Evolutionary conservation across 1,284 basidiomycete genomes (phyloP).

Genomic region (Apiotrichum sp.): DNA sequence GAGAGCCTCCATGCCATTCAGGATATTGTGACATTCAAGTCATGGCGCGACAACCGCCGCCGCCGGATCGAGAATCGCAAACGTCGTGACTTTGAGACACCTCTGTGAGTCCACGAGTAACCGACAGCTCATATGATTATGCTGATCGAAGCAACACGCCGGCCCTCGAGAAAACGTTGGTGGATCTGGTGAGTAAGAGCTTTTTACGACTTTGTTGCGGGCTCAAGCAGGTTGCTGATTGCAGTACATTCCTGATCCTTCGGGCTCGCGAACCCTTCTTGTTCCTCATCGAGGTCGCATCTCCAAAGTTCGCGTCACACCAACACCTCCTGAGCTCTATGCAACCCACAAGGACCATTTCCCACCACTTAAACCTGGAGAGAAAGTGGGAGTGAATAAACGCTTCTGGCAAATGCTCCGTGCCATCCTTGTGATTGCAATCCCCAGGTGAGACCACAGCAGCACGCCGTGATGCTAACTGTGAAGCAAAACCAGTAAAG

Average conservation of each 20-base stretch:
- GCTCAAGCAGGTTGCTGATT: not conserved
- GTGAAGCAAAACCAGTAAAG: conserved; percentile 61
- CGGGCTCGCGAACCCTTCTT: conserved; percentile 58
- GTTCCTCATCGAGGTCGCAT: conserved; percentile 61
- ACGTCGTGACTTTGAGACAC: conserved; percentile 37
- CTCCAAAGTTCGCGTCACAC: conserved; percentile 54
- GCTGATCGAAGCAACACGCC: conserved; percentile 39
- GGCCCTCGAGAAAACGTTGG: conserved; percentile 46
- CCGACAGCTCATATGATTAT: not conserved
- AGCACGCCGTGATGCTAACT: not conserved
- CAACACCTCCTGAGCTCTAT: conserved; percentile 28
- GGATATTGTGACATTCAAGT: conserved; percentile 19
- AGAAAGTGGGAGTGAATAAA: conserved; percentile 68
- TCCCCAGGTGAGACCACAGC: conserved; percentile 50
- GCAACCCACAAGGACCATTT: conserved; percentile 29
- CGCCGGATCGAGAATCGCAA: conserved; percentile 24
- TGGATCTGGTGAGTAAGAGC: conserved; percentile 37
- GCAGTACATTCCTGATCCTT: conserved; percentile 43
- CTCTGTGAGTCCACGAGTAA: conserved; percentile 31
- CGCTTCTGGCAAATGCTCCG: conserved; percentile 72
- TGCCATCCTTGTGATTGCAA: conserved; percentile 68
- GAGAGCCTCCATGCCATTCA: conserved; percentile 6
- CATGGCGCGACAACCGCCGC: conserved; percentile 28
- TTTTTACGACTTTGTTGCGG: too few species aligned
- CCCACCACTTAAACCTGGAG: conserved; percentile 36